phyloP scores from a whole-genome alignment of 306 rosid species.

The Elaeagnus macrophylla region DNA sequence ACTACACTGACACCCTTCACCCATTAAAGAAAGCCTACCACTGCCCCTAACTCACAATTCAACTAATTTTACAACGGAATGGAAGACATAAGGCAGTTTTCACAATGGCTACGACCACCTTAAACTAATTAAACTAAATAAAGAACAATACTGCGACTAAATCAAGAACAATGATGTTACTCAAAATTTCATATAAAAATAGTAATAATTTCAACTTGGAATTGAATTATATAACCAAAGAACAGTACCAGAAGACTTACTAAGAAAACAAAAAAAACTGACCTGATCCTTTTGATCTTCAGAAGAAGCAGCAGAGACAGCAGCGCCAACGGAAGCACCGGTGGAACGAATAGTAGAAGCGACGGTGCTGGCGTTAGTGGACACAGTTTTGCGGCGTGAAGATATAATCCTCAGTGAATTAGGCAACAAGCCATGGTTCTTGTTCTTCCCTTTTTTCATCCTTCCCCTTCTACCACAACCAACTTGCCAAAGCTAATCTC shows the following conservation, averaged over 20 bases:
- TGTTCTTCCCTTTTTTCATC: slow-evolving; percentile 59
- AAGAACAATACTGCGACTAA: too few relatives aligned
- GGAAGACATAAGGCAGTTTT: too few relatives aligned
- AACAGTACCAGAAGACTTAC: neutral
- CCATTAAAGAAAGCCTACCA: too few relatives aligned
- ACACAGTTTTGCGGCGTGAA: slow-evolving; percentile 72
- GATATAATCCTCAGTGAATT: slow-evolving; percentile 78
- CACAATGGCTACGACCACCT: too few relatives aligned
- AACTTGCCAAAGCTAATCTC: slow-evolving; percentile 9
- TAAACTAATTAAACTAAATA: too few relatives aligned
- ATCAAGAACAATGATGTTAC: too few relatives aligned
- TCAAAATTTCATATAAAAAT: too few relatives aligned
- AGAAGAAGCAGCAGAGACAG: slow-evolving; percentile 47
- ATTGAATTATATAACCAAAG: neutral
- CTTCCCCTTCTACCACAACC: slow-evolving; percentile 18
- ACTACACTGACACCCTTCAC: too few relatives aligned
- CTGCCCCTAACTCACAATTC: too few relatives aligned
- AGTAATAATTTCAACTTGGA: too few relatives aligned
- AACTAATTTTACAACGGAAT: too few relatives aligned
- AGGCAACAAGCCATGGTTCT: slow-evolving; percentile 67
- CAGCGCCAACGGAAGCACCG: slow-evolving; percentile 73
- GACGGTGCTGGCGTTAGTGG: slow-evolving; percentile 68
- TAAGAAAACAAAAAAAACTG: neutral
- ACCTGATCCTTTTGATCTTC: slow-evolving; percentile 91
- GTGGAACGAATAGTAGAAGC: slow-evolving; percentile 89